Base-by-base conservation (phyloP, 257 asterid species). In the Rehmannia glutinosa region DNA sequence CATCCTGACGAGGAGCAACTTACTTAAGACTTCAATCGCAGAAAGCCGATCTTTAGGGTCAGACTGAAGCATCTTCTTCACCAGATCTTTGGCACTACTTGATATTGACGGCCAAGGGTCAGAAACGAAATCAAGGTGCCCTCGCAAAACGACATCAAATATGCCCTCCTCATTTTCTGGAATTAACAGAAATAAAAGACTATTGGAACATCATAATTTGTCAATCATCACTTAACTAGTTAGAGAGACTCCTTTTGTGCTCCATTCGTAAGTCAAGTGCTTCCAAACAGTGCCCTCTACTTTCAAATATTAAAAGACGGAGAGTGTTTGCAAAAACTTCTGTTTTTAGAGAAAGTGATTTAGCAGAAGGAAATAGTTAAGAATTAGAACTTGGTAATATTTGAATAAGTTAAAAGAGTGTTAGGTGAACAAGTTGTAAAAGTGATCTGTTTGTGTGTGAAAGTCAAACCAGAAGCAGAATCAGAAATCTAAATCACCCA, bases 41-140 rank as follows among this genome's bases (percentile, higher is more conserved):
- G 91, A 81, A 49, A 94, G 77, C 62, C 97, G 83, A 56, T 74
- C 82, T 56, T 74, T 86, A 41, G 97, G 97, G 83, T 90, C 96
- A 61, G 84, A 78, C 23, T 77, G 85, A 59, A 94, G 88, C 99
- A 94, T 94, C 87, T 86, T 94, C 91, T 89, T 88, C 68, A 94
- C 95, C 33, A 94, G 97, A 71, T 91, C 97, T 78, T 88, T 94
- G 55, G 97, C 99, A 64, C 99, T 94, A 67, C 73, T 84, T n/a
- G 99, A 91, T 82, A 94, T 82, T 24, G 92, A 84, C 58, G 97
- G 97, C 99, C 99, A 94, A 43, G 99, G 99, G 19, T 82, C 90
- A 5, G 91, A 82, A 49, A 77, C 82, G 58, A 92, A 90, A 81
- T 90, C 96, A 6, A 92, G 85, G 80, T 90, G 89, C 54, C 99